Percentiles rank a stretch among this genome's conserved stretches.
phyloP scores from a whole-genome alignment of 169 alveolate genomes.

The Cryptosporidium meleagridis region DNA sequence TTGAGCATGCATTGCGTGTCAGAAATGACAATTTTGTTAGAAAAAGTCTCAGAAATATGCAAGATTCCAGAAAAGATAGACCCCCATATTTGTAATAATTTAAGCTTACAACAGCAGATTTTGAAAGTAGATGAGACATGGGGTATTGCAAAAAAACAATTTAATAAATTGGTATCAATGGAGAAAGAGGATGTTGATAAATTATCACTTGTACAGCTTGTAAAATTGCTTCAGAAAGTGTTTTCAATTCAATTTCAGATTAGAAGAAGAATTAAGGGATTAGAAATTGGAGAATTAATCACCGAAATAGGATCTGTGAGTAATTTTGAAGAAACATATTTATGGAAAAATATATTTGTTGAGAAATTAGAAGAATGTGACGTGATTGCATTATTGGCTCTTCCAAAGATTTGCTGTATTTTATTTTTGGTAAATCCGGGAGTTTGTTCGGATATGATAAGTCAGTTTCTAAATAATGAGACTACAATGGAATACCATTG shows the following conservation, averaged over 20 bases:
- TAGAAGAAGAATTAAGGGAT: conserved; percentile 6
- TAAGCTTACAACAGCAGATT: conserved; percentile 23
- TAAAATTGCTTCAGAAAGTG: conserved; percentile 21
- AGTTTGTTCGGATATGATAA: conserved; percentile 28
- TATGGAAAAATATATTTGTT: conserved; percentile 14
- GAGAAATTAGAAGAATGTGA: conserved; percentile 59
- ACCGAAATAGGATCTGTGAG: neutral
- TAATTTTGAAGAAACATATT: neutral
- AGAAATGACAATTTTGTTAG: conserved; percentile 5
- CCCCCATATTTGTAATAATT: conserved; percentile 62
- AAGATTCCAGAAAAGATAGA: conserved; percentile 60
- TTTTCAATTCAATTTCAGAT: conserved; percentile 9
- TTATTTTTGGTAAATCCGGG: conserved; percentile 30
- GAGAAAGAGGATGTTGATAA: conserved; percentile 25
- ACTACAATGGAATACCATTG: neutral
- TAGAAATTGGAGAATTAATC: neutral
- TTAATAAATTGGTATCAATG: neutral
- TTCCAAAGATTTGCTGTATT: conserved; percentile 66
- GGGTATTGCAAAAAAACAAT: conserved; percentile 40
- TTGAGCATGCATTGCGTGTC: conserved; percentile 17
- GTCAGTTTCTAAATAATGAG: conserved; percentile 11
- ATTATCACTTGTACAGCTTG: conserved; percentile 43
- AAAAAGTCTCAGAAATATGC: conserved; percentile 22
- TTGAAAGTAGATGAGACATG: conserved; percentile 58
- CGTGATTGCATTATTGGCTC: conserved; percentile 46